Evolutionary conservation across 345 rosid genomes (phyloP).

Genomic region (Rhodamnia argentea): DNA sequence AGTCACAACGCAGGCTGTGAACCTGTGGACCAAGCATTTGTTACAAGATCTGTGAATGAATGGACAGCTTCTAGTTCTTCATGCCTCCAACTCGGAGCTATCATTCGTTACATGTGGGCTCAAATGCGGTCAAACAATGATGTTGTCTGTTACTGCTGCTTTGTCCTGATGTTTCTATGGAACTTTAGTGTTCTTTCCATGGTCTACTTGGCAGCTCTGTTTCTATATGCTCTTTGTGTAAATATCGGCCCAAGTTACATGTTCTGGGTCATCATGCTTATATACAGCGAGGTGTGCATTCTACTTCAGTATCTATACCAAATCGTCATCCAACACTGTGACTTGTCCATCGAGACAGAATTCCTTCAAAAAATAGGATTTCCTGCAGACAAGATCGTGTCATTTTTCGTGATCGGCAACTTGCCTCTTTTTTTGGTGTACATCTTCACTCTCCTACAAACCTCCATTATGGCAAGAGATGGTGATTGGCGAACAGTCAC

Average conservation of each 20-base stretch:
- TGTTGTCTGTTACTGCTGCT: slow-evolving; percentile 34
- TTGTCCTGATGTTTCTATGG: slow-evolving; percentile 31
- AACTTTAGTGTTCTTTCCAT: slow-evolving; percentile 33
- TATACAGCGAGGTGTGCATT: slow-evolving; percentile 27
- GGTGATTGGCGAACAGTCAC: slow-evolving; percentile 10
- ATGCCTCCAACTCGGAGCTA: slow-evolving; percentile 15
- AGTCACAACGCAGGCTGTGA: slow-evolving; percentile 10
- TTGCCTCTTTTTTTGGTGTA: slow-evolving; percentile 31
- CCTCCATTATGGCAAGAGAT: slow-evolving; percentile 19
- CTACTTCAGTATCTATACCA: slow-evolving; percentile 31
- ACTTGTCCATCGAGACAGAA: slow-evolving; percentile 5
- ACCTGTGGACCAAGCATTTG: slow-evolving; percentile 9
- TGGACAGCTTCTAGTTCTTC: slow-evolving; percentile 5
- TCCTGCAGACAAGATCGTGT: slow-evolving; percentile 20
- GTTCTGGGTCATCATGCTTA: slow-evolving; percentile 34
- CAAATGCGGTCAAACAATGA: slow-evolving; percentile 33
- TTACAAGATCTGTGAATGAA: slow-evolving; percentile 9
- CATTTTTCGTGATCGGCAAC: slow-evolving; percentile 24
- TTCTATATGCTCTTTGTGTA: slow-evolving; percentile 27
- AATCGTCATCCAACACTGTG: slow-evolving; percentile 28
- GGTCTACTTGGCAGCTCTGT: slow-evolving; percentile 30
- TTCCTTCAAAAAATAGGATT: slow-evolving; percentile 28
- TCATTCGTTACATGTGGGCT: slow-evolving; percentile 23
- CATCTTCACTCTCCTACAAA: slow-evolving; percentile 29
- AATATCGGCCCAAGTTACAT: slow-evolving; percentile 24